Evolutionary conservation across 1,284 basidiomycete species (phyloP).

Genomic region (Inonotus obliquus): DNA sequence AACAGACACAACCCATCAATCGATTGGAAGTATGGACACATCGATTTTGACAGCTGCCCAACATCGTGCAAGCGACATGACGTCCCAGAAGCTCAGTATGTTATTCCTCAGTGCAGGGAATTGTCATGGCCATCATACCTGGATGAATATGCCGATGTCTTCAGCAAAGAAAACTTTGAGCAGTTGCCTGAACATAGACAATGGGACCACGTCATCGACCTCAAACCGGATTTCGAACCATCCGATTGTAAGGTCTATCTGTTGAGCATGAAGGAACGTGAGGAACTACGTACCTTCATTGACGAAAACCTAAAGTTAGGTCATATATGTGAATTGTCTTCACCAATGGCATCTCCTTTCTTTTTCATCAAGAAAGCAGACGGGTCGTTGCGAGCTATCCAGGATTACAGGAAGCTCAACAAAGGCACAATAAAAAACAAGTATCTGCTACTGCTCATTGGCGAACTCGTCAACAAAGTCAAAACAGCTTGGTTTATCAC

Average conservation of each 20-base stretch:
- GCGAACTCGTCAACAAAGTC: conserved; percentile 30
- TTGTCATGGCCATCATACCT: not conserved
- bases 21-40: not conserved
- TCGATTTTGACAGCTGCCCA: not conserved
- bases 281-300: not conserved
- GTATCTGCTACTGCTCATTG: conserved; percentile 34
- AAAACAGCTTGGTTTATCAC: conserved; percentile 30
- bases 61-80: not conserved
- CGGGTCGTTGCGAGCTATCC: not conserved
- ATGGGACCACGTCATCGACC: conserved; percentile 5
- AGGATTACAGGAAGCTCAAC: conserved; percentile 35
- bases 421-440: conserved; percentile 32
- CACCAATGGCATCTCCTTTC: not conserved
- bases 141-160: not conserved
- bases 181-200: not conserved
- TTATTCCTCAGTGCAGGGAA: not conserved
- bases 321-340: not conserved
- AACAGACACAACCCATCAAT: not conserved
- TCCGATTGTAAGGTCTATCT: not conserved
- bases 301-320: not conserved
- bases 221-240: not conserved
- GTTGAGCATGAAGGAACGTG: not conserved
- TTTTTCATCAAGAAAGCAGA: not conserved
- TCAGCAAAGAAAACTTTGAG: not conserved
- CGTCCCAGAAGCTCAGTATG: not conserved